Evolutionary conservation across 176 grass and related monocot species (phyloP).

Genomic region (Oryza brachyantha): DNA sequence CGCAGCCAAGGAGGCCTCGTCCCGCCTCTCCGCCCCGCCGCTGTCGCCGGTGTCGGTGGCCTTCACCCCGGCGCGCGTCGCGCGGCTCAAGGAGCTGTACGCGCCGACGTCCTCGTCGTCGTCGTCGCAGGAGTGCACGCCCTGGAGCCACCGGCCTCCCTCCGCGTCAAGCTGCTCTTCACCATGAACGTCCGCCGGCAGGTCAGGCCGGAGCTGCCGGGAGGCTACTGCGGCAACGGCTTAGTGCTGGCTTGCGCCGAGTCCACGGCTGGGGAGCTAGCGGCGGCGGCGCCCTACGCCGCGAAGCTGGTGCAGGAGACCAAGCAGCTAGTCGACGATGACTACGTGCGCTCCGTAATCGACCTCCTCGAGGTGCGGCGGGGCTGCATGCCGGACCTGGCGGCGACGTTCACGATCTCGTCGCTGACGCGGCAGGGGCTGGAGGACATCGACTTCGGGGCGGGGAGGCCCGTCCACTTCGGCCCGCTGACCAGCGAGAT

Average conservation of each 20-base stretch:
- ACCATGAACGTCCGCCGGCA: slow-evolving; percentile 56
- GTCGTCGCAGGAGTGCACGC: slow-evolving; percentile 48
- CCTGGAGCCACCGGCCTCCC: slow-evolving; percentile 49
- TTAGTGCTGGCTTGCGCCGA: slow-evolving; percentile 90
- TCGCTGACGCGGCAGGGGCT: slow-evolving; percentile 73
- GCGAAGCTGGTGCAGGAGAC: slow-evolving; percentile 69
- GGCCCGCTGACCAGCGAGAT: slow-evolving; percentile 90
- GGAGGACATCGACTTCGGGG: slow-evolving; percentile 86
- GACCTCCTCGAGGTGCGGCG: slow-evolving; percentile 78
- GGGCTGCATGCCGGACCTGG: slow-evolving; percentile 54
- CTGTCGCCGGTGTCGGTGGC: slow-evolving; percentile 59
- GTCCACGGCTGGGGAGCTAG: slow-evolving; percentile 52
- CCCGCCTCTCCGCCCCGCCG: slow-evolving; percentile 48
- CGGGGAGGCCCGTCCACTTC: slow-evolving; percentile 60
- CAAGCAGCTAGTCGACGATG: slow-evolving; percentile 53
- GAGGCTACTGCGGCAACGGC: slow-evolving; percentile 80
- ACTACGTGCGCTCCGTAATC: slow-evolving; percentile 66
- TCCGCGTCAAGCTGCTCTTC: slow-evolving; percentile 90
- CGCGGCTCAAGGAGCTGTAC: slow-evolving; percentile 60
- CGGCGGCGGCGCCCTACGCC: neutral
- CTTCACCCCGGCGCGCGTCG: slow-evolving; percentile 63
- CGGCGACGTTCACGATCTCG: slow-evolving; percentile 81
- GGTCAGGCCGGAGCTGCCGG: slow-evolving; percentile 61
- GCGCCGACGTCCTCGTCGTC: slow-evolving; percentile 8
- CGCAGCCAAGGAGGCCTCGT: neutral